phyloP scores from a whole-genome alignment of 768 basidiomycete species.

The Leccinum uliginosum region DNA sequence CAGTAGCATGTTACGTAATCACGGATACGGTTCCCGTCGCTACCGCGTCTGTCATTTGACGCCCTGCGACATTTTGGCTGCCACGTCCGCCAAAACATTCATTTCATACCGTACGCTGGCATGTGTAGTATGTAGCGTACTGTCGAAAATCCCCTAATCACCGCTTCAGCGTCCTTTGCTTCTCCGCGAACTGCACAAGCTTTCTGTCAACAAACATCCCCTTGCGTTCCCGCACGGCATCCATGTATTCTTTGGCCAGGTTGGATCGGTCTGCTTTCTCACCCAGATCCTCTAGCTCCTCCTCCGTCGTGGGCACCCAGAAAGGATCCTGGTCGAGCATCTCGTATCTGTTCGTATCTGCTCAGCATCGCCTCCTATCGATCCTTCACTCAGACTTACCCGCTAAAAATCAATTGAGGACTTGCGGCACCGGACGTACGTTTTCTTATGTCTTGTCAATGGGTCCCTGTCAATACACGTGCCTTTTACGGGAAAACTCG shows the following conservation, averaged over 20 bases:
- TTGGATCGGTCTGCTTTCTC: conserved; percentile 93
- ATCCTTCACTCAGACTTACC: conserved; percentile 43
- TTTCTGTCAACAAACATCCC: conserved; percentile 95
- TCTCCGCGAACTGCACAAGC: conserved; percentile 94
- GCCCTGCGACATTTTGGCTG: not conserved
- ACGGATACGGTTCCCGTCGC: conserved; percentile 8
- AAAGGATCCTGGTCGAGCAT: conserved; percentile 92
- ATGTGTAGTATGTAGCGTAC: not conserved
- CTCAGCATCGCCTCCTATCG: conserved; percentile 11
- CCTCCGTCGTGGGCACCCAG: conserved; percentile 97
- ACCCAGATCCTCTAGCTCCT: conserved; percentile 94
- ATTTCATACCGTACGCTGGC: conserved; percentile 11
- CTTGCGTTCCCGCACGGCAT: conserved; percentile 84
- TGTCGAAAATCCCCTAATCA: conserved; percentile 21
- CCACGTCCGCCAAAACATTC: conserved; percentile 2
- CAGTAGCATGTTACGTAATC: conserved; percentile 25
- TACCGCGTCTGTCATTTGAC: conserved; percentile 3
- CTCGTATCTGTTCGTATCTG: conserved; percentile 62
- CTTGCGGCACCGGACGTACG: conserved; percentile 95
- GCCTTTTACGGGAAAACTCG: not conserved
- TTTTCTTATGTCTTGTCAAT: conserved; percentile 79
- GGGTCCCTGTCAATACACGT: conserved; percentile 6
- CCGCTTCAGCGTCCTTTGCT: conserved; percentile 84
- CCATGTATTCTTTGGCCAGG: conserved; percentile 92
- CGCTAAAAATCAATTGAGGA: conserved; percentile 95